phyloP scores from a whole-genome alignment of 2,329 filamentous ascomycete species.

The Apiospora rasikravindrae region DNA sequence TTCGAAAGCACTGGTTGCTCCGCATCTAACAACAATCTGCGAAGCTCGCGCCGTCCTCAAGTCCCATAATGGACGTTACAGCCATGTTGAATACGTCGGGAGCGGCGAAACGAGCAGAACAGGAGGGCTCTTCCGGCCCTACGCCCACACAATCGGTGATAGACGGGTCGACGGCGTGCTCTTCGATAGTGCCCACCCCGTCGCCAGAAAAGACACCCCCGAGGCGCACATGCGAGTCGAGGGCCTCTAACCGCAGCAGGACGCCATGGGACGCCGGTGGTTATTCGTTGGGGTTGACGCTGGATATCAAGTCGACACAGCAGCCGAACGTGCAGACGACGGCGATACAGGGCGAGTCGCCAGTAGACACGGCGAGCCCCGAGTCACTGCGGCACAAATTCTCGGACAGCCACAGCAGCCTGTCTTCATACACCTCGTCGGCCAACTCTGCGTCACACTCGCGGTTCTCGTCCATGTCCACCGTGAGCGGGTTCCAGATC shows the following conservation, averaged over 20 bases:
- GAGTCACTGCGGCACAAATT: slow-evolving; percentile 48
- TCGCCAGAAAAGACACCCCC: slow-evolving; percentile 30
- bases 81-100: slow-evolving; percentile 47
- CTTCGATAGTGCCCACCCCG: slow-evolving; percentile 37
- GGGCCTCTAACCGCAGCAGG: slow-evolving; percentile 41
- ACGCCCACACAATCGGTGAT: slow-evolving; percentile 33
- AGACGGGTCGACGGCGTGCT: slow-evolving; percentile 30
- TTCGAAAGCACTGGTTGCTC: slow-evolving; percentile 16
- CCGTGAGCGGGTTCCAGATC: slow-evolving; percentile 48
- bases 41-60: neutral
- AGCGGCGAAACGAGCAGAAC: slow-evolving; percentile 31
- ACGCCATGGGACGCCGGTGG: slow-evolving; percentile 59
- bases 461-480: slow-evolving; percentile 59
- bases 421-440: slow-evolving; percentile 55
- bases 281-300: slow-evolving; percentile 51
- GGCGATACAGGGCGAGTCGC: slow-evolving; percentile 33
- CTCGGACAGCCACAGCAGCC: slow-evolving; percentile 58
- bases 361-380: slow-evolving; percentile 36
- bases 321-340: slow-evolving; percentile 29
- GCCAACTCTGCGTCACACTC: slow-evolving; percentile 54
- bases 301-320: slow-evolving; percentile 44
- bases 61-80: slow-evolving; percentile 46
- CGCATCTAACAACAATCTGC: slow-evolving; percentile 3
- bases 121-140: slow-evolving; percentile 27
- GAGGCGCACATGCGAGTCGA: slow-evolving; percentile 36